Base-by-base conservation (phyloP, 306 rosid genomes). In the Sechiopsis laciniata region DNA sequence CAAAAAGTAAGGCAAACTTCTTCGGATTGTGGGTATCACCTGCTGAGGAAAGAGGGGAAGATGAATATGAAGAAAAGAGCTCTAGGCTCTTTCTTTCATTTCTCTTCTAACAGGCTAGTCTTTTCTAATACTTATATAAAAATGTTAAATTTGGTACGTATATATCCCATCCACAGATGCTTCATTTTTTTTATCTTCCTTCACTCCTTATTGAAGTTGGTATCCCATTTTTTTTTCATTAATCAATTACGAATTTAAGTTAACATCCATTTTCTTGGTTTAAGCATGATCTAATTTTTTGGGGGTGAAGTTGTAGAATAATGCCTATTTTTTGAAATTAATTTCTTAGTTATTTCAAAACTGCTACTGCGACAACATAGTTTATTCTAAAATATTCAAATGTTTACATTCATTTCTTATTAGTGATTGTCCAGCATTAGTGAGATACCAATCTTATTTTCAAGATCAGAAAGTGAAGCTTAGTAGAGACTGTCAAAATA, bases 291-390 rank as follows among this genome's bases (percentile, higher is more conserved):
- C 67, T 26, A 26, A 13, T 26, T 26, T 60, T 26, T 14, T 26
- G 67, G n/a, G 45, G 66, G 5, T 60, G 68, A 17, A 16, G 0
- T 62, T 62, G 21, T 37, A 64, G 71, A 64, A 64, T 64, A 64
- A 32, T 19, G 17, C 53, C 53, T 40, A 11, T 19, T 32, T 64
- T 1, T 40, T 64, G 24, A 29, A n/a, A 63, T 16, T 64, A 17
- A 64, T 63, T 62, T 35, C n/a, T 63, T 9, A 65, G 13, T 65
- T 63, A 42, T 32, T 63, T 35, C 46, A 5, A 8, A 15, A 32
- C 50, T 62, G 69, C 22, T 35, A 62, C 14, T 32, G 21, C 68
- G 1, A 32, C 10, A 32, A 19, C 70, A n/a, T 35, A 63, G 17
- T 61, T 63, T 8, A 37, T 63, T 63, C 70, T 35, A 37, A 8